These are phyloP conservation scores for Sordaria brevicollis DNA, from an alignment of 495 filamentous ascomycete species.

Conservation along the genomic window DNA sequence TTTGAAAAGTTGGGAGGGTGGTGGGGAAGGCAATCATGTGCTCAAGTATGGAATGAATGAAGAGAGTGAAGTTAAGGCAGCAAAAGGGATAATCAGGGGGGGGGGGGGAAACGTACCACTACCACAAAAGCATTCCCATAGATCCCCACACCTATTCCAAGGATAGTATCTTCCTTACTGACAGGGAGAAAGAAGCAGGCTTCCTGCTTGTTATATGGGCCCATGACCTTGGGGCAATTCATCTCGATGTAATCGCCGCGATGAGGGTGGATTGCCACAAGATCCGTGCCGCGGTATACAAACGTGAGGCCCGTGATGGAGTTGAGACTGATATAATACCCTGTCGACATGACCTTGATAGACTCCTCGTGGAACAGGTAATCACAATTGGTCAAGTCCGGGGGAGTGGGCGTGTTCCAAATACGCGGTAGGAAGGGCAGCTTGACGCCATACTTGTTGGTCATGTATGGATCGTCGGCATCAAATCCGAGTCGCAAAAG, in stretches of 20 bases:
- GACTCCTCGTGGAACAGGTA: not conserved
- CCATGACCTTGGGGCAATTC: not conserved
- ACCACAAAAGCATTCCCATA: not conserved
- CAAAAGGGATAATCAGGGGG: not conserved
- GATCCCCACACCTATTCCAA: not conserved
- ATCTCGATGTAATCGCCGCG: not conserved
- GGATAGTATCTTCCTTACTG: not conserved
- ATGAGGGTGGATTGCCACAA: not conserved
- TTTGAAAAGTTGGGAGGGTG: not conserved
- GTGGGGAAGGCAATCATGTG: too few relatives aligned
- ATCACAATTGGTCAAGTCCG: not conserved
- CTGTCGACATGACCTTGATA: not conserved
- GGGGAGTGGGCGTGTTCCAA: not conserved
- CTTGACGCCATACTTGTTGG: too few relatives aligned
- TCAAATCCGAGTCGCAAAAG: not conserved
- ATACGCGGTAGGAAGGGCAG: not conserved
- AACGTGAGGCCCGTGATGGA: not conserved
- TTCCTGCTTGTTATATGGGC: not conserved
- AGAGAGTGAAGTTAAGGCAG: not conserved
- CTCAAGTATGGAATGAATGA: too few relatives aligned
- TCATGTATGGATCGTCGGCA: not conserved
- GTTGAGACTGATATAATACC: not conserved
- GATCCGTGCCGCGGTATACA: not conserved
- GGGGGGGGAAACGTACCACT: not conserved
- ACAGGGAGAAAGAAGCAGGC: not conserved